These are phyloP conservation scores for Fonsecaea nubica DNA, from an alignment of 2,329 filamentous ascomycete genomes.

Conservation along the genomic window DNA sequence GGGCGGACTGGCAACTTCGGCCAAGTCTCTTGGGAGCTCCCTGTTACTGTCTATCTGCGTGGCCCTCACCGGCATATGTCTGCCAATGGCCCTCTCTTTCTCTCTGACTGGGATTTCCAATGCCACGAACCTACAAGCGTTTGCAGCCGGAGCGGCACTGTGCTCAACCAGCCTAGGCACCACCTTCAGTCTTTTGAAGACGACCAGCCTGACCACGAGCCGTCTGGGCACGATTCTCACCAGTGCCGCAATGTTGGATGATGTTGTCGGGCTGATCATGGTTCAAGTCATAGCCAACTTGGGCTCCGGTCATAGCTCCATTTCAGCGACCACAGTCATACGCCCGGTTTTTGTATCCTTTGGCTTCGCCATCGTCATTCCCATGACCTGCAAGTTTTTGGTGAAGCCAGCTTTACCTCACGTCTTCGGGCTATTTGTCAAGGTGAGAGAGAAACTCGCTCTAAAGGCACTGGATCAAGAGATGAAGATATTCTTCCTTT, in stretches of 20 bases:
- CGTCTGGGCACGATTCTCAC: slow-evolving; percentile 68
- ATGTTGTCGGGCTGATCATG: slow-evolving; percentile 74
- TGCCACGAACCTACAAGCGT: slow-evolving; percentile 66
- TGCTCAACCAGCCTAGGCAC: slow-evolving; percentile 78
- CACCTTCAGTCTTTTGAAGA: slow-evolving; percentile 68
- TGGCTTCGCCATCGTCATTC: slow-evolving; percentile 43
- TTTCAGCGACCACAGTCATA: slow-evolving; percentile 53
- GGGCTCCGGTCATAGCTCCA: slow-evolving; percentile 48
- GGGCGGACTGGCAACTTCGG: slow-evolving; percentile 65
- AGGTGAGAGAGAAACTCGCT: not conserved
- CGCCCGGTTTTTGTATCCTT: slow-evolving; percentile 60
- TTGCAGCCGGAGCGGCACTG: slow-evolving; percentile 74
- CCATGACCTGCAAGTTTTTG: slow-evolving; percentile 42
- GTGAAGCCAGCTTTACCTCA: slow-evolving; percentile 31
- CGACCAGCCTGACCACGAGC: slow-evolving; percentile 63
- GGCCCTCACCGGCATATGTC: slow-evolving; percentile 68
- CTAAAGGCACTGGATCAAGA: slow-evolving; percentile 38
- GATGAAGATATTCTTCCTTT: slow-evolving; percentile 42
- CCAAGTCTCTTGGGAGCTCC: slow-evolving; percentile 64
- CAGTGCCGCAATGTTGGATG: slow-evolving; percentile 80
- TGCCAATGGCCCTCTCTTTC: slow-evolving; percentile 72
- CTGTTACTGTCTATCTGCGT: slow-evolving; percentile 65
- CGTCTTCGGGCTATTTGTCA: not conserved
- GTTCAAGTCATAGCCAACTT: slow-evolving; percentile 76
- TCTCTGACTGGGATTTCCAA: slow-evolving; percentile 58